Base-by-base conservation (phyloP, 208 protist species). In the Wallacemonas sp. region DNA sequence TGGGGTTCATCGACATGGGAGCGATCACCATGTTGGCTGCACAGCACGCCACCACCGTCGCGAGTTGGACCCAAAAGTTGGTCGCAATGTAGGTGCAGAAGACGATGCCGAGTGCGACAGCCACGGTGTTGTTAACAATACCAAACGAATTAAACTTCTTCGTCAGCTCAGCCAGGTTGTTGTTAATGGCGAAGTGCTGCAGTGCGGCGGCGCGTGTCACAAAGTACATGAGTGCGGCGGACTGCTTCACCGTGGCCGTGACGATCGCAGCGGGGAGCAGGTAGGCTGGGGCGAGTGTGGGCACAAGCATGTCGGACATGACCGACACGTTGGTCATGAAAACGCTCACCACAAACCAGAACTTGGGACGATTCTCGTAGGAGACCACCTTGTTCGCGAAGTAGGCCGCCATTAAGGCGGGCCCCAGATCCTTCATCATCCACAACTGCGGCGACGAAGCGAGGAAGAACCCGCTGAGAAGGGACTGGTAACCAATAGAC, bases 131-230 rank as follows among this genome's bases (percentile, higher is more conserved):
- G 61, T 75, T 88, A 12, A 94, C 84, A 56, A 94, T 90, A 33
- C 84, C 81, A 64, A 90, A 91, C 4, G 88, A 94, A 62, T 94
- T 94, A 68, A 94, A 88, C 76, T 94, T 94, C 60, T 91, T 94
- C 27, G 88, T 94, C 15, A 94, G 73, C 66, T 94, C 84, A 5
- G 88, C 84, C 1, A 94, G 65, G 68, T 94, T 94, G 65, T 90
- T 91, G 56, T 60, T 72, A 38, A 82, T 75, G 19, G 87, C 83
- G 65, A 90, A 94, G 78, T 94, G 88, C 70, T 94, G 88, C 60
- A 94, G 70, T 12, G 84, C 82, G 8, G 82, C 72, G 24, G 88
- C 88, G 21, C 88, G 69, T 24, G 88, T 82, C 27, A 94, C 88
- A 46, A 90, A 84, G 72, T 82, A 94, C 84, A 94, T 94, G 55